A percentile compares a stretch with the other conserved stretches of the same genome.
phyloP scores from a whole-genome alignment of 2,329 filamentous ascomycete species.

The Penicillium aurantiogriseum region DNA sequence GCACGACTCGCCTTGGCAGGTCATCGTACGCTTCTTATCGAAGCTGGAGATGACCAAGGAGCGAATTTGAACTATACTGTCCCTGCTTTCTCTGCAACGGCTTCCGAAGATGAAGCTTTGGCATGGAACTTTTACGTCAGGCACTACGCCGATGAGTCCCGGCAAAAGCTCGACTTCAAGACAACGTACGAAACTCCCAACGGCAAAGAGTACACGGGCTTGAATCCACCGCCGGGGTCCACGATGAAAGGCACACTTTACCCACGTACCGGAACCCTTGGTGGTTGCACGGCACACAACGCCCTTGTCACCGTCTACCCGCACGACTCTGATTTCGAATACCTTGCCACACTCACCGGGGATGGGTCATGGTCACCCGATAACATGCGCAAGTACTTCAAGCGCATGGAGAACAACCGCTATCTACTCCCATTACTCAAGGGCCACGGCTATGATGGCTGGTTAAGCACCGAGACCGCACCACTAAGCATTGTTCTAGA shows the following conservation, averaged over 20 bases:
- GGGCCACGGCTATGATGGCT: constrained; percentile 47
- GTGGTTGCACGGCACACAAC: constrained; percentile 62
- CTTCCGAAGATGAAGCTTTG: constrained; percentile 32
- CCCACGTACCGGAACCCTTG: constrained; percentile 56
- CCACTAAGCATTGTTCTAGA: constrained; percentile 51
- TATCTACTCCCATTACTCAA: constrained; percentile 45
- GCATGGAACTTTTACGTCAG: constrained; percentile 39
- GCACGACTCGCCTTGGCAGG: constrained; percentile 37
- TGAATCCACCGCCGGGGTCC: constrained; percentile 54
- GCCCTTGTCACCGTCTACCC: constrained; percentile 61
- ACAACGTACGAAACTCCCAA: constrained; percentile 45
- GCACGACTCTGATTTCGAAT: constrained; percentile 58
- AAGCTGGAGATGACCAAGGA: constrained; percentile 39
- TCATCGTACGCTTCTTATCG: constrained; percentile 39
- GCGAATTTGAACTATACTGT: constrained; percentile 31
- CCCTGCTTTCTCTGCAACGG: constrained; percentile 28
- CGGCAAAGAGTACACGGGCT: constrained; percentile 54
- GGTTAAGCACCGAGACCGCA: constrained; percentile 26
- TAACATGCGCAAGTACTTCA: constrained; percentile 60
- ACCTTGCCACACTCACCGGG: constrained; percentile 58
- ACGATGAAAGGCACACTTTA: constrained; percentile 56
- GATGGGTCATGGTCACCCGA: constrained; percentile 58
- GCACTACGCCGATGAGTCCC: constrained; percentile 34
- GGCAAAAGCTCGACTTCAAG: constrained; percentile 35
- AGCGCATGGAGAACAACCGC: constrained; percentile 53